phyloP scores from a whole-genome alignment of 2,329 filamentous ascomycete species.

The Dactylellina haptotyla region DNA sequence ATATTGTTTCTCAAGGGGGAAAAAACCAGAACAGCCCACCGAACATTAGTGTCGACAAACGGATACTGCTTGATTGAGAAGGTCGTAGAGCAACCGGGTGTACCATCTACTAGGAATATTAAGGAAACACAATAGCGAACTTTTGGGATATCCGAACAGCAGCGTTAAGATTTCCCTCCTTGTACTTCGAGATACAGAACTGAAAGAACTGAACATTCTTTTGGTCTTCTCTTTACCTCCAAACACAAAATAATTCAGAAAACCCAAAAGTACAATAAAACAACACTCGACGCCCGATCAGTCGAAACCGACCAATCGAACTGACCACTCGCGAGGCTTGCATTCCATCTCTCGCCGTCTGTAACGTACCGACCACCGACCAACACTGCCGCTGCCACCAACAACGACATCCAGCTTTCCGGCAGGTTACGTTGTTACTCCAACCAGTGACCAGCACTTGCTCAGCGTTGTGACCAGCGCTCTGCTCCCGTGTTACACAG shows the following conservation, averaged over 20 bases:
- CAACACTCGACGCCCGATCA: background rate
- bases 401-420: conserved; percentile 16
- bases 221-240: conserved; percentile 22
- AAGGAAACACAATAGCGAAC: conserved; percentile 51
- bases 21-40: conserved; percentile 17
- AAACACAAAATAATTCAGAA: too few species aligned
- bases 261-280: conserved; percentile 25
- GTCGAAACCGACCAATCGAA: background rate
- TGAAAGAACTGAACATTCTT: conserved; percentile 41
- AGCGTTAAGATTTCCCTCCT: conserved; percentile 38
- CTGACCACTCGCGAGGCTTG: background rate
- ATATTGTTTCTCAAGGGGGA: conserved; percentile 14
- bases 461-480: conserved; percentile 23
- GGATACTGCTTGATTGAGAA: conserved; percentile 53
- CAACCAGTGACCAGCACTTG: conserved; percentile 25
- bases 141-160: conserved; percentile 52
- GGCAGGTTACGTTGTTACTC: conserved; percentile 49
- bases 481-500: conserved; percentile 50
- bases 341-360: background rate
- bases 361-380: conserved; percentile 2
- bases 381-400: background rate
- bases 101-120: conserved; percentile 52
- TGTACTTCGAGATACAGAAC: conserved; percentile 43
- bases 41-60: conserved; percentile 36
- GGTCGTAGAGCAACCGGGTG: conserved; percentile 53